Evolutionary conservation across 1,139 yeast species (phyloP), one percentile per base, ranked within the genome.

Genomic region (Entelexis sorbosivorans): DNA sequence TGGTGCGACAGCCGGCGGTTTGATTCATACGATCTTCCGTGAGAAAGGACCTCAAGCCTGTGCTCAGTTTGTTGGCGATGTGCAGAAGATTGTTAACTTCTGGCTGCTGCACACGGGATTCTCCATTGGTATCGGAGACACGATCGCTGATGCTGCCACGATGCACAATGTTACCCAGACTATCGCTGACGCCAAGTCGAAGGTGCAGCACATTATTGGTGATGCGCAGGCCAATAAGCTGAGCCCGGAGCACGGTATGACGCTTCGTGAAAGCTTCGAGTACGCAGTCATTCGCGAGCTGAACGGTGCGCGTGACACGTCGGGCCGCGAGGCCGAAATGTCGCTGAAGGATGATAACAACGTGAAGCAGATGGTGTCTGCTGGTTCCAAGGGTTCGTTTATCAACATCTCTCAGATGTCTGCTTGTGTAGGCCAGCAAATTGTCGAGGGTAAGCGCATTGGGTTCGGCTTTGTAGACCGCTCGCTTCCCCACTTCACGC

Each of bases 391-490:
- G 71, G 99, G 99, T 75, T 93, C 98, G 14, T 91, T 89, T 68
- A 93, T 93, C 68, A 93, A 93, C 68, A 91, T 93, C 68, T 94
- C 99, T 28, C 98, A 89, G 73, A 93, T 93, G 98, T 88, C 97
- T 47, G 99, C 99, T 8, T 91, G 98, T 83, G 99, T 91, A 32
- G 99, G 99, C 63, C 99, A 93, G 71, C 99, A 93, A 68, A 91
- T 94, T 71, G 98, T 93, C 46, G 98, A 91, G 73, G 99, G 99
- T 78, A 91, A 87, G 69, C 94, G 99, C 78, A 91, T 93, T 73
- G 95, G 96, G 34, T 91, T 84, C 64, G 99, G 99, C 38, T 93
- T 93, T 67, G 79, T 87, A 43, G 97, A 91, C 67, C 82, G 99
- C 71, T 82, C 96, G 1, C 74, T 93, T 64, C 99, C 99, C 16